Evolutionary conservation across 129 eudicot genomes (phyloP).

Genomic region (Saussurea involucrata): DNA sequence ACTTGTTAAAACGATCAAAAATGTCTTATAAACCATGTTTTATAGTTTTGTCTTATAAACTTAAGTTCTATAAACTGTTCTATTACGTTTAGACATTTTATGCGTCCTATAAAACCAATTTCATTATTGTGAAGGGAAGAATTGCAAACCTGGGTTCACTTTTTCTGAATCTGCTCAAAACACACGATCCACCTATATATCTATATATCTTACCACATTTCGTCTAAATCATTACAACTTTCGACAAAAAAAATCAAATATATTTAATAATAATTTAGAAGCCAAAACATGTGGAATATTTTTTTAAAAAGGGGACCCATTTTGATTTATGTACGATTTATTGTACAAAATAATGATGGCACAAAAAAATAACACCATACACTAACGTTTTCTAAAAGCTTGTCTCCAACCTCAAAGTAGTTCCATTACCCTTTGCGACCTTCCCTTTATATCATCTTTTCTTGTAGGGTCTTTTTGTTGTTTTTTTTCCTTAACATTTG

Average conservation of each 20-base stretch:
- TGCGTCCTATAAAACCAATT: too few relatives aligned
- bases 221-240: background rate
- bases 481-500: background rate
- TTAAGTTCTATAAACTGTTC: too few relatives aligned
- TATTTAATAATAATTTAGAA: background rate
- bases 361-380: conserved; percentile 10
- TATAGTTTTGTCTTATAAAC: too few relatives aligned
- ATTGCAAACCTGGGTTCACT: background rate
- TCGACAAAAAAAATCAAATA: background rate
- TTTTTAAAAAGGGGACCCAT: background rate
- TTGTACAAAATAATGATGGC: conserved; percentile 14
- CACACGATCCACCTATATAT: too few relatives aligned
- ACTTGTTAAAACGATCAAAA: too few relatives aligned
- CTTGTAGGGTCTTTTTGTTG: conserved; percentile 16
- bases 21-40: too few relatives aligned
- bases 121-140: background rate
- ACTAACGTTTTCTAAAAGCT: conserved; percentile 12
- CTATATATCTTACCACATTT: too few relatives aligned
- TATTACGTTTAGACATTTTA: too few relatives aligned
- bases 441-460: conserved; percentile 25
- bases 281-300: background rate
- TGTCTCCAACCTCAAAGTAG: conserved; percentile 24
- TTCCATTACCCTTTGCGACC: conserved; percentile 18
- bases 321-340: conserved; percentile 7
- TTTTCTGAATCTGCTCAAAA: background rate